Evolutionary conservation across 1,284 basidiomycete genomes (phyloP).

Genomic region (Sporisorium exsertum): DNA sequence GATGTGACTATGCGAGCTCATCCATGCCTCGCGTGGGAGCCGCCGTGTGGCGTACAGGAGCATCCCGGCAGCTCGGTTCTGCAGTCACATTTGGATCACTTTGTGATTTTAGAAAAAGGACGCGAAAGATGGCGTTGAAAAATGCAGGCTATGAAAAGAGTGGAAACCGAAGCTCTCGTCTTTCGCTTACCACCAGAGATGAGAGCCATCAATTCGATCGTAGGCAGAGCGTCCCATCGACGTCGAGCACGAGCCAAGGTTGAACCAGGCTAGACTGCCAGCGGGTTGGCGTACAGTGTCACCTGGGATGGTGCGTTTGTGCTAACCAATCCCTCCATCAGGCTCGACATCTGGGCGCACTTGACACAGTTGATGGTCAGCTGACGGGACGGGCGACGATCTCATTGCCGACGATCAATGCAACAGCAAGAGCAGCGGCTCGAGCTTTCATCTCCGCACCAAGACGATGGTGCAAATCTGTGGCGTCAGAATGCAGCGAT

Average conservation of each 20-base stretch:
- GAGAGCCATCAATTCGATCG: background rate
- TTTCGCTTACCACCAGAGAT: background rate
- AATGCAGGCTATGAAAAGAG: background rate
- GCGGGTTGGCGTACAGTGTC: background rate
- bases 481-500: background rate
- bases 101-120: background rate
- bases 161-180: background rate
- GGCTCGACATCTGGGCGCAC: background rate
- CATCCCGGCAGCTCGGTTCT: background rate
- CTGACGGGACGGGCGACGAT: background rate
- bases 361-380: background rate
- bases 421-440: constrained; percentile 6
- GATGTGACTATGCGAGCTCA: background rate
- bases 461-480: background rate
- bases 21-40: background rate
- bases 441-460: constrained; percentile 5
- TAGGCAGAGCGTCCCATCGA: background rate
- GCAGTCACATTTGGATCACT: background rate
- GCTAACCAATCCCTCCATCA: background rate
- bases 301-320: background rate
- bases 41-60: background rate
- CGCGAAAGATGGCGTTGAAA: background rate
- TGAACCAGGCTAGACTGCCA: background rate
- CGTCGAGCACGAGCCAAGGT: background rate
- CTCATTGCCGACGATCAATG: constrained; percentile 1